Base-by-base conservation (phyloP, 805 yeast species). In the Crinitomyces ghanaensis region DNA sequence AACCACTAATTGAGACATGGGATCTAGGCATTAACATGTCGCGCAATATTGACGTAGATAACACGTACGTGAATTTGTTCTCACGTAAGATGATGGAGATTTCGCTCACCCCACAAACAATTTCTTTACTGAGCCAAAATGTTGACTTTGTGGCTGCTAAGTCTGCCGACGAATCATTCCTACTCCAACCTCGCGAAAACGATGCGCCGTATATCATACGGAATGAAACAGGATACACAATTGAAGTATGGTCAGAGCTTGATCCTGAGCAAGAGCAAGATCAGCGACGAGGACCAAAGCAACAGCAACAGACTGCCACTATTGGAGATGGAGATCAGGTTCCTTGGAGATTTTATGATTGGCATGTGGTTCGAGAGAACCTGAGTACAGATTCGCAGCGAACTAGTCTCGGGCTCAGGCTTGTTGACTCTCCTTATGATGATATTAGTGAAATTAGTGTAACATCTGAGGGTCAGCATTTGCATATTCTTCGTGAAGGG, bases 311-410 rank as follows among this genome's bases (percentile, higher is more conserved):
- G n/a, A 8, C 20, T 43, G 54, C 35, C 26, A 57, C 33, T 43
- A 58, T 54, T 30, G 54, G 60, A 25, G 63, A 73, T 33, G 69
- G 70, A 2, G 72, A 69, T 4, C 54, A 56, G 3, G 51, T 71
- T 4, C 78, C 82, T 1, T 91, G 97, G 96, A 75, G 85, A 26
- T 93, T 93, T 60, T 94, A 86, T 48, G 95, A 88, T 50, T 91
- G 97, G 96, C 66, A 82, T 40, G 66, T 67, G 19, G 70, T 85
- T 16, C 75, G 98, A 54, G 95, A 88, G 49, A 73, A 74, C 35
- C 59, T 86, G 36, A 76, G 72, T 40, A 70, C 78, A 3, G 78
- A 78, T 35, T 72, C 67, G 26, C 70, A 68, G 13, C 64, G 63
- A n/a, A 76, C 74, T 29, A 59, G 66, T 3, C 56, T 88, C 19